These are phyloP conservation scores for Torulaspora gathmanii DNA, from an alignment of 805 yeast genomes.

Conservation along the genomic window DNA sequence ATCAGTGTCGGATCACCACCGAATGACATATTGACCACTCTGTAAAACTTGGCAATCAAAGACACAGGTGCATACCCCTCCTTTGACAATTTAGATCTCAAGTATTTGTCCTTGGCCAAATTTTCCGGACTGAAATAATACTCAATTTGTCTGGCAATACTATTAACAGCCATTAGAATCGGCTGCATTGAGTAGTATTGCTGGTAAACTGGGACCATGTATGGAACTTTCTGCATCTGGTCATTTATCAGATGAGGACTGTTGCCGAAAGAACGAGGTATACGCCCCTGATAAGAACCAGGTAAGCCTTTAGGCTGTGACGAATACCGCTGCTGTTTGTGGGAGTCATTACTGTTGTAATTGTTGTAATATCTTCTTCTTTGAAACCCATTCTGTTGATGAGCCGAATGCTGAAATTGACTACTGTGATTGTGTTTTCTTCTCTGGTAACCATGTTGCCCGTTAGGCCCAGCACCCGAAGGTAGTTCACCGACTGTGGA, in stretches of 20 bases:
- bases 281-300: constrained; percentile 13
- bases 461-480: constrained; percentile 1
- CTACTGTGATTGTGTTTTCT: constrained; percentile 12
- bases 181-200: constrained; percentile 25
- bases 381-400: constrained; percentile 16
- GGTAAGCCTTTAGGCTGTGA: constrained; percentile 8
- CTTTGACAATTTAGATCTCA: constrained; percentile 63
- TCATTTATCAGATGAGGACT: constrained; percentile 13
- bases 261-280: constrained; percentile 15
- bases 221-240: constrained; percentile 22
- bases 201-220: constrained; percentile 21
- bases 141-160: constrained; percentile 58
- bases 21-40: constrained; percentile 59
- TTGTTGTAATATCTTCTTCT: constrained; percentile 26
- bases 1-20: constrained; percentile 51
- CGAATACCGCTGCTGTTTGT: constrained; percentile 11
- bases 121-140: constrained; percentile 89
- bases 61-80: constrained; percentile 34
- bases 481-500: neutral
- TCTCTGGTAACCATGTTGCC: constrained; percentile 7
- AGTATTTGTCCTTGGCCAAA: constrained; percentile 73
- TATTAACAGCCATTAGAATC: constrained; percentile 29
- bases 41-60: constrained; percentile 49
- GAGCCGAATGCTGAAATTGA: constrained; percentile 14
- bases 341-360: constrained; percentile 13